Percentiles rank a stretch among this genome's conserved stretches.
Evolutionary conservation across 805 yeast species (phyloP).

Genomic region (Lachancea sp.): DNA sequence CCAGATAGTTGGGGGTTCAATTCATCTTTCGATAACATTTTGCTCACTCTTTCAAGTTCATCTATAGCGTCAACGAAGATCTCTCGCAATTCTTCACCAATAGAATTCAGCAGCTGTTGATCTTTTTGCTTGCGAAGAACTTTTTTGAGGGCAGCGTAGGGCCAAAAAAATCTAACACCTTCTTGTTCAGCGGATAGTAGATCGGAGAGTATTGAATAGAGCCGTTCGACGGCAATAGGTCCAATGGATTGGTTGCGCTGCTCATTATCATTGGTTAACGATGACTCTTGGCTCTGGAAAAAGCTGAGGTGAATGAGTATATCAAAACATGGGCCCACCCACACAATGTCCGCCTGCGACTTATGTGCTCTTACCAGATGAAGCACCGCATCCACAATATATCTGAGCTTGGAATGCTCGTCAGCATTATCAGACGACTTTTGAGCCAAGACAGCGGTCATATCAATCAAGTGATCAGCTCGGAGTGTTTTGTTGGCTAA

Average conservation of each 20-base stretch:
- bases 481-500: slow-evolving; percentile 22
- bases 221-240: slow-evolving; percentile 49
- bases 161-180: slow-evolving; percentile 42
- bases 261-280: neutral
- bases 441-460: neutral
- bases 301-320: slow-evolving; percentile 30
- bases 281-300: slow-evolving; percentile 17
- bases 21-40: slow-evolving; percentile 12
- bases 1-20: slow-evolving; percentile 42
- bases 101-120: slow-evolving; percentile 31
- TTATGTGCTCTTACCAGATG: slow-evolving; percentile 46
- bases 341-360: slow-evolving; percentile 20
- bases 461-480: slow-evolving; percentile 5
- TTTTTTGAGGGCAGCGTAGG: slow-evolving; percentile 44
- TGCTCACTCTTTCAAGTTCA: slow-evolving; percentile 36
- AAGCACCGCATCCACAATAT: slow-evolving; percentile 55
- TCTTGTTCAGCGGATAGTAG: slow-evolving; percentile 36
- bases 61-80: slow-evolving; percentile 45
- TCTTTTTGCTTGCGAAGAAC: slow-evolving; percentile 30
- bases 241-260: slow-evolving; percentile 24
- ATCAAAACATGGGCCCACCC: slow-evolving; percentile 30
- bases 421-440: slow-evolving; percentile 11
- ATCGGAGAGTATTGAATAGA: slow-evolving; percentile 62
- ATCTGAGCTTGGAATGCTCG: slow-evolving; percentile 22
- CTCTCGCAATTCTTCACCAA: slow-evolving; percentile 54